Evolutionary conservation across 352 stramenopile species (phyloP).

Genomic region (Pythium rishiriense): DNA sequence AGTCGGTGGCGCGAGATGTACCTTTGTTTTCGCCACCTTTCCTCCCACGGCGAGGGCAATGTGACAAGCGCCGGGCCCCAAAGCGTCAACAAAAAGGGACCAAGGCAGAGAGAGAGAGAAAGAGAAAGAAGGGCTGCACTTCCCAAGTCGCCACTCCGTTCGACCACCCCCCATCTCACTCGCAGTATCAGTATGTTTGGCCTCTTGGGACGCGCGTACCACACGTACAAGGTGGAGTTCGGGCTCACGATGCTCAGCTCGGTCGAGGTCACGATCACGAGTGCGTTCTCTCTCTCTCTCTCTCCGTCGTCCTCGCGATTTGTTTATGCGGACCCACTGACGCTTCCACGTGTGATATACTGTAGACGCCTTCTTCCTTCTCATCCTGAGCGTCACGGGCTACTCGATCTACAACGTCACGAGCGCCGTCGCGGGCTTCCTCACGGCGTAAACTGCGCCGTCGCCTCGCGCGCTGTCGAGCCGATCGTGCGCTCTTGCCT

Average conservation of each 20-base stretch:
- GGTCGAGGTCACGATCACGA: constrained; percentile 83
- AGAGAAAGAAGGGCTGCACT: background rate
- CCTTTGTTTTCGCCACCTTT: background rate
- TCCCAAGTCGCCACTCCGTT: background rate
- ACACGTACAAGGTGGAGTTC: constrained; percentile 89
- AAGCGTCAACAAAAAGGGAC: background rate
- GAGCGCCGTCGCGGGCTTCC: constrained; percentile 44
- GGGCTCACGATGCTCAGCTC: constrained; percentile 81
- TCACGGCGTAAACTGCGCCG: constrained; percentile 31
- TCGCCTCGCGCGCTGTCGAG: too few species aligned
- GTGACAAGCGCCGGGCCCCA: background rate
- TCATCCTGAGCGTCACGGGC: constrained; percentile 65
- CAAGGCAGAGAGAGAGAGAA: background rate
- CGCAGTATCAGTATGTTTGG: constrained; percentile 44
- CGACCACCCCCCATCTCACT: background rate
- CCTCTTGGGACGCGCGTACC: constrained; percentile 66
- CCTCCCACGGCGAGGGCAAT: too few species aligned
- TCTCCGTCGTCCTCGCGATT: too few species aligned
- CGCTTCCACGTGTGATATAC: background rate
- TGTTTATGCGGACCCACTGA: too few species aligned
- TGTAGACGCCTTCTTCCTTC: constrained; percentile 67
- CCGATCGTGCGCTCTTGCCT: too few species aligned
- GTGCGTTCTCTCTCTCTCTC: constrained; percentile 47
- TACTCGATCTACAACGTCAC: constrained; percentile 82
- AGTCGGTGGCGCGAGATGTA: background rate